Conservation (phyloP, 2,329 filamentous ascomycete species). For the Colletotrichum tofieldiae region DNA sequence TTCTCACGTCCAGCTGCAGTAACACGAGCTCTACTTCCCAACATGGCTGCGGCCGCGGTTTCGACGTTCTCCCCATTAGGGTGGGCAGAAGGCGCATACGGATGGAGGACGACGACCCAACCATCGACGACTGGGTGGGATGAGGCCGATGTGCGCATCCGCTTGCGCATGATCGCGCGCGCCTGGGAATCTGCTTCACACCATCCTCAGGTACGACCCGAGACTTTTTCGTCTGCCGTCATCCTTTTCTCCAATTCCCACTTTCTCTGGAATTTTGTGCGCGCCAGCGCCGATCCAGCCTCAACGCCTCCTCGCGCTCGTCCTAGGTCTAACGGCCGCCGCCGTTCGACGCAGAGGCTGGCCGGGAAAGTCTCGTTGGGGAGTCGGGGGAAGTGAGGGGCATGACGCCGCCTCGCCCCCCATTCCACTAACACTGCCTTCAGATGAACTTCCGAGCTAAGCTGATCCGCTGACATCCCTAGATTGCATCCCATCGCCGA, state of each 20-base stretch:
- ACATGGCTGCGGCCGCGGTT: conserved; percentile 70
- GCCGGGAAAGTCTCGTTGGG: conserved; percentile 12
- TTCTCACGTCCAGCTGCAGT: conserved; percentile 60
- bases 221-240: conserved; percentile 32
- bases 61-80: conserved; percentile 57
- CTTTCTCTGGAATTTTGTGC: conserved; percentile 27
- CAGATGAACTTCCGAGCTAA: conserved; percentile 33
- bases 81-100: conserved; percentile 60
- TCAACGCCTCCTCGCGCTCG: conserved; percentile 23
- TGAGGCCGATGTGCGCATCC: conserved; percentile 47
- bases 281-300: conserved; percentile 30
- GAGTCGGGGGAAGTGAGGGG: conserved; percentile 33
- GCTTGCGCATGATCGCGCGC: conserved; percentile 51
- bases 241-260: conserved; percentile 24
- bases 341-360: not conserved
- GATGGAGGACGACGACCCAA: conserved; percentile 52
- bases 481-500: conserved; percentile 33
- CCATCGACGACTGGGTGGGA: conserved; percentile 56
- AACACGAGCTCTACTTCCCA: conserved; percentile 63
- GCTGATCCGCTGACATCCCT: conserved; percentile 39
- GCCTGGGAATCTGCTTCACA: conserved; percentile 51
- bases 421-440: conserved; percentile 35
- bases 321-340: conserved; percentile 28
- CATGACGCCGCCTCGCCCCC: conserved; percentile 26
- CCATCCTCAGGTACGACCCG: conserved; percentile 45